These are phyloP conservation scores for Acanthamoeba lugdunensis DNA, from an alignment of 208 protist species.

Conservation along the genomic window DNA sequence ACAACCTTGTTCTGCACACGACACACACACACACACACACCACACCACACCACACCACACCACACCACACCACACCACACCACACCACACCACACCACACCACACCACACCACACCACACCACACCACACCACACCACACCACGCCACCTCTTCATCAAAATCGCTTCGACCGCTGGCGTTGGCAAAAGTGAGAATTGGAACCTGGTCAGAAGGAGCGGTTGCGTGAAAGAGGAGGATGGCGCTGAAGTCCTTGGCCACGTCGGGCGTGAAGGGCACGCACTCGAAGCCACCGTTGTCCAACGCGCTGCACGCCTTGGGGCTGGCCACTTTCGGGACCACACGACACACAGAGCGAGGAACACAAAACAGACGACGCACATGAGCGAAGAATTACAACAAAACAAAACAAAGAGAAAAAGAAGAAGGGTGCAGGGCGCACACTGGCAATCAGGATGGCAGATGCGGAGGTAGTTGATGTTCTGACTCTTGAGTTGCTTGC, in stretches of 20 bases:
- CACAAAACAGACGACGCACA: neutral
- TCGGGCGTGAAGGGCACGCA: neutral
- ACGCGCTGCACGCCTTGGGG: neutral
- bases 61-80: too few relatives aligned
- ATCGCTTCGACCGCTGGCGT: too few relatives aligned
- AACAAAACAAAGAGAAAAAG: neutral
- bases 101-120: too few relatives aligned
- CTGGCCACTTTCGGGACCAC: neutral
- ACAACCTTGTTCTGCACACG: neutral
- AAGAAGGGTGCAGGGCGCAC: neutral
- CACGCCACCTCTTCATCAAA: too few relatives aligned
- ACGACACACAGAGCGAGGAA: neutral
- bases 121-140: too few relatives aligned
- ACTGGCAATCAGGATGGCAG: neutral
- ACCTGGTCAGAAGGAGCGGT: neutral
- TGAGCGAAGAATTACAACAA: neutral
- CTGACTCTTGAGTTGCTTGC: neutral
- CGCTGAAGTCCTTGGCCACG: neutral
- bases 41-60: too few relatives aligned
- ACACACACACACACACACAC: neutral
- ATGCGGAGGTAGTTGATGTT: neutral
- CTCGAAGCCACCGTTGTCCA: neutral
- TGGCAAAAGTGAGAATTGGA: neutral
- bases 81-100: too few relatives aligned
- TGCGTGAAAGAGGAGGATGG: neutral